Base-by-base conservation (phyloP, 1,139 yeast genomes). In the Diutina sp. region DNA sequence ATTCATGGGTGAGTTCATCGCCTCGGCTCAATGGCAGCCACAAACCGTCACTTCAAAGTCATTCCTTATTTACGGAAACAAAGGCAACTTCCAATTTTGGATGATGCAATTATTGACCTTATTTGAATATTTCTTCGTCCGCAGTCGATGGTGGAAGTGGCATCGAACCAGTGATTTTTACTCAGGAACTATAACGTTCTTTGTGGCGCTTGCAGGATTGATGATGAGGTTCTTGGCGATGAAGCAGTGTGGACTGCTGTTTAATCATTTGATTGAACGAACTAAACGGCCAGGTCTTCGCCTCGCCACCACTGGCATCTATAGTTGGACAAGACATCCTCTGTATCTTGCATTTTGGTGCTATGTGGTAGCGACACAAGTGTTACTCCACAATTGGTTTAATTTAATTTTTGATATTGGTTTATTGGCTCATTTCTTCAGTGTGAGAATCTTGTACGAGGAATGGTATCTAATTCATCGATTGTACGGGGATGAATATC, bases 201-300 rank as follows among this genome's bases (percentile, higher is more conserved):
- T 30, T 16, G 9, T 50, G 12, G 35, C 53, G 8, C 12, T n/a
- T 16, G 11, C 8, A 5, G 53, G 53, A 12, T 29, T 50, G 7
- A 7, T 7, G 29, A 32, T 16, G 21, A 38, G 53, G n/a, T 32
- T 50, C 18, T n/a, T 50, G 21, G 53, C 53, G 14, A 50, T 50
- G 53, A 28, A 50, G 8, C 53, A 50, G 18, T 50, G 53, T 32
- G 53, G 53, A 29, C 18, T 9, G n/a, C 53, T 50, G 53, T 50
- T 50, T 12, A 50, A 50, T 32, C 53, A 50, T 32, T 18, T 29
- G 16, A n/a, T 50, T 18, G 29, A 50, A 9, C 29, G 18, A 9
- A 50, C 21, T 12, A 32, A 32, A n/a, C n/a, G 32, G 18, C 9
- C 28, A 8, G 25, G 32, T 12, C 53, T 28, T 5, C 21, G 32